A percentile compares a stretch with the other conserved stretches of the same genome.
These are phyloP conservation scores for Populus deltoides DNA, from an alignment of 345 rosid species.

Conservation along the genomic window DNA sequence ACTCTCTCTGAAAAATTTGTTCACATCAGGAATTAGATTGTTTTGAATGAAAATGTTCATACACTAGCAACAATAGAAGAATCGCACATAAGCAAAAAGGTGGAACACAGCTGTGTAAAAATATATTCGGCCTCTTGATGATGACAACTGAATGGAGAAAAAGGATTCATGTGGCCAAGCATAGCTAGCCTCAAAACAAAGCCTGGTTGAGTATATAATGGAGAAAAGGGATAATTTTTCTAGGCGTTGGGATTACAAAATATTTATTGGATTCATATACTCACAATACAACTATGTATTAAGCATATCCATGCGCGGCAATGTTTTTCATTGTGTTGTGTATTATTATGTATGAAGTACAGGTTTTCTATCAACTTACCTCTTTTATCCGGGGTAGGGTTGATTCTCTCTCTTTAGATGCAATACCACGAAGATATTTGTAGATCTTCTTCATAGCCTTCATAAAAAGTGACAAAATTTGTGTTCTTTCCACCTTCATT, in stretches of 20 bases:
- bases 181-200: not conserved
- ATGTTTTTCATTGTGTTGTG: not conserved
- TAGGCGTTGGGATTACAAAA: not conserved
- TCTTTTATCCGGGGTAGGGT: constrained; percentile 72
- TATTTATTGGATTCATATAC: not conserved
- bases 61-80: not conserved
- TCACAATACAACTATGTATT: not conserved
- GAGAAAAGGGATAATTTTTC: not conserved
- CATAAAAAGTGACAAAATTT: constrained; percentile 58
- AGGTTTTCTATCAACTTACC: constrained; percentile 41
- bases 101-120: not conserved
- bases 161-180: not conserved
- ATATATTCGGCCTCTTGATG: not conserved
- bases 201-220: not conserved
- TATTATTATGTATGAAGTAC: not conserved
- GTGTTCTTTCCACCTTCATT: constrained; percentile 71
- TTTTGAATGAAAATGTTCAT: not conserved
- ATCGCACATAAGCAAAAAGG: not conserved
- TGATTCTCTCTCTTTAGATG: constrained; percentile 57
- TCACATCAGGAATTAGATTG: not conserved
- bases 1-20: constrained; percentile 45
- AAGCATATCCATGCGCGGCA: not conserved
- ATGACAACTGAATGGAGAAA: not conserved
- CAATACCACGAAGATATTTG: constrained; percentile 57
- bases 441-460: constrained; percentile 77